A percentile compares a stretch with the other conserved stretches of the same genome.
Conservation (phyloP, 148 eudicot species). For the Rhododendron ovatum region DNA sequence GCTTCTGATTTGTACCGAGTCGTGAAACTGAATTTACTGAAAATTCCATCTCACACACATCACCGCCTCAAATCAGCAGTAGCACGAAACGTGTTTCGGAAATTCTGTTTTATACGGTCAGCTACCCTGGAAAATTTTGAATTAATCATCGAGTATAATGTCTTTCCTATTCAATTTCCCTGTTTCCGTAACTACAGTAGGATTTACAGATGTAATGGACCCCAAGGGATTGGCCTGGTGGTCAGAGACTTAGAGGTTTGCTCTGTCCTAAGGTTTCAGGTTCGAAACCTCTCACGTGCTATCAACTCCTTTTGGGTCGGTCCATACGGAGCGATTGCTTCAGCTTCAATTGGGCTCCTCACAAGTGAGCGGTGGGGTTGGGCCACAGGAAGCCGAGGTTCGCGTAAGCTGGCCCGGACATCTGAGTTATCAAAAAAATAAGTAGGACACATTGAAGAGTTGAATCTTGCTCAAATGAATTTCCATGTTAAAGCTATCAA, state of each 20-base stretch:
- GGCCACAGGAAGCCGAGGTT: not conserved
- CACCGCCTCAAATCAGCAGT: not conserved
- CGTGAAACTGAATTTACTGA: not conserved
- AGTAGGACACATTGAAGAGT: not conserved
- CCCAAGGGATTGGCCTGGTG: not conserved
- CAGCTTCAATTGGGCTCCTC: too few relatives aligned
- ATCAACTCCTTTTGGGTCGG: not conserved
- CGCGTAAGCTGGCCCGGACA: not conserved
- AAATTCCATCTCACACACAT: not conserved
- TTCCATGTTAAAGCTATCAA: not conserved
- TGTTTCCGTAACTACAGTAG: not conserved
- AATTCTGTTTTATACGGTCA: not conserved
- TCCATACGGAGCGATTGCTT: too few relatives aligned
- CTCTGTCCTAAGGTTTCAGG: not conserved
- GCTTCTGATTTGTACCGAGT: not conserved
- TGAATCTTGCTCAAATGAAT: not conserved
- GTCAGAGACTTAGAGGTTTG: too few relatives aligned
- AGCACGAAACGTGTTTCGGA: not conserved
- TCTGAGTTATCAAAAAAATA: not conserved
- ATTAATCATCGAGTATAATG: not conserved
- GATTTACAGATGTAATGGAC: not conserved
- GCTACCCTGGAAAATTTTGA: not conserved
- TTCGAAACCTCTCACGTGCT: not conserved
- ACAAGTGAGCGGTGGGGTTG: not conserved
- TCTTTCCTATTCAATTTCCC: not conserved